Base-by-base conservation (phyloP, 345 rosid species). In the Cardamine occulta region DNA sequence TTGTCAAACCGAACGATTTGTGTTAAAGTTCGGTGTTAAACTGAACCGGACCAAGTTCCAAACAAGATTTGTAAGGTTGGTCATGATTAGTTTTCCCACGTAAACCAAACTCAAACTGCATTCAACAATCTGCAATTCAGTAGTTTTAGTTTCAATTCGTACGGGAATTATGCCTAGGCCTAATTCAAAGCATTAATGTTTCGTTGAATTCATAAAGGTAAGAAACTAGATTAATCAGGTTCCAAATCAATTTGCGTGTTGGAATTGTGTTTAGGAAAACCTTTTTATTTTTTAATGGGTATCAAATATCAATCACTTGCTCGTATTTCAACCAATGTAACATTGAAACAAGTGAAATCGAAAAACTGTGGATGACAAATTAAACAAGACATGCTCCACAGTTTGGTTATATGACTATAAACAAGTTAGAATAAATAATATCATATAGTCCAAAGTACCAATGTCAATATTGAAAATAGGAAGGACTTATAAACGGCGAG, bases 401-500 rank as follows among this genome's bases (percentile, higher is more conserved):
- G 11, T 34, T 59, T 32, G 35, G 63, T 59, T 18, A 37, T 11
- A 35, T 13, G 52, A 23, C 66, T 40, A 62, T 62, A 40, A 62
- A 62, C 34, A 62, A 62, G 66, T 62, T 62, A 62, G 66, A 62
- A 18, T 18, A 18, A 45, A 45, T 45, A 45, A n/a, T 39, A 18
- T 37, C 13, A 39, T 13, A 23, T 62, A 14, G 34, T 61, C 32
- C 18, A 39, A 61, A 61, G 18, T 2, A 61, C 49, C 31, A 39
- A 61, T 39, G 31, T 61, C 6, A 0, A 21, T 14, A 2, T 8
- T 15, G 48, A 47, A 61, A 31, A 47, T 7, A 64, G 1, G 29
- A 26, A 47, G 49, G 39, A 52, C 4, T 21, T 66, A 66, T 70
- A 70, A 58, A 70, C 74, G 74, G 21, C 74, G 45, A 57, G 74